These are phyloP conservation scores for Guadua angustifolia DNA, from an alignment of 176 grass and related monocot species.

Conservation along the genomic window DNA sequence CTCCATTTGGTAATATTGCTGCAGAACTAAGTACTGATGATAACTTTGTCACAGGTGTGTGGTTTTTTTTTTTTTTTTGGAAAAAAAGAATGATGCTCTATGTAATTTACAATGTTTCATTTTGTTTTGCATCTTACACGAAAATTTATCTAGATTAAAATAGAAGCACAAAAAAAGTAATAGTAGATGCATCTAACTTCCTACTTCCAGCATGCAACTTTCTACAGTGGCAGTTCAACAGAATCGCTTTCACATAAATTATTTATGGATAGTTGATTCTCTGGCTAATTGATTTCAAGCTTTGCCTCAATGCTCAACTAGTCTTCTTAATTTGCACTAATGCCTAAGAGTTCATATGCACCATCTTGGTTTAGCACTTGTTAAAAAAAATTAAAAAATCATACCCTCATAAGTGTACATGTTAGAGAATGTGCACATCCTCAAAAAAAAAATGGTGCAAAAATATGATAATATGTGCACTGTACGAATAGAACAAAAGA, in stretches of 20 bases:
- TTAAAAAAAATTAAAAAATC: too few species aligned
- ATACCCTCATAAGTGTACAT: too few species aligned
- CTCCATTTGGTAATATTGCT: neutral
- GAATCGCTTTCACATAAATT: slow-evolving; percentile 2
- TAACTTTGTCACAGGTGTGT: neutral
- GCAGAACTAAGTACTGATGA: neutral
- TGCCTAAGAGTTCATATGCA: neutral
- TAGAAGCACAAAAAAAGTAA: slow-evolving; percentile 21
- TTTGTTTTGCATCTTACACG: neutral
- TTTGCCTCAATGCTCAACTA: neutral
- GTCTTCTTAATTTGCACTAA: neutral
- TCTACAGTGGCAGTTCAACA: neutral
- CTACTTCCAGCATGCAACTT: neutral
- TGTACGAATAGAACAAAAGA: too few species aligned
- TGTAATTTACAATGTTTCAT: neutral
- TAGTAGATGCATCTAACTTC: slow-evolving; percentile 1
- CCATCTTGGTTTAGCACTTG: too few species aligned
- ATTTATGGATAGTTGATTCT: neutral
- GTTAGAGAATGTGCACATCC: too few species aligned
- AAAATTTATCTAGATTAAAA: neutral
- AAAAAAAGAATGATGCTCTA: neutral
- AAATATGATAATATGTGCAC: too few species aligned
- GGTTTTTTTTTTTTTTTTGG: neutral
- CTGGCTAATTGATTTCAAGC: slow-evolving; percentile 16
- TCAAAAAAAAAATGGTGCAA: too few species aligned